phyloP scores from a whole-genome alignment of 768 basidiomycete species.

The Termitomyces titanicus region DNA sequence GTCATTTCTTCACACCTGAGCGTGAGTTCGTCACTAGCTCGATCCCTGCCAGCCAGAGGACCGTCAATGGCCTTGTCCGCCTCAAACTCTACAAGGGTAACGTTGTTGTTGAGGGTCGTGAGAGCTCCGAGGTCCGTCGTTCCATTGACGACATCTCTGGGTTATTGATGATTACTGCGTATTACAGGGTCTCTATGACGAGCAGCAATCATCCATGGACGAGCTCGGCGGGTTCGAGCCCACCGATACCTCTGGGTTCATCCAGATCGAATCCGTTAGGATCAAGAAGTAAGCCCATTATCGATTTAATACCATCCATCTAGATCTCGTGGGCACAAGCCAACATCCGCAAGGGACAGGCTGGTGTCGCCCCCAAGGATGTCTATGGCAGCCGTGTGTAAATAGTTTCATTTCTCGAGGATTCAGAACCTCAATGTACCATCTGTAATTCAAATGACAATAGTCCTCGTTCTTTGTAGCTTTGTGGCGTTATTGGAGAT shows the following conservation, averaged over 20 bases:
- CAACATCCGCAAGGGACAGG: constrained; percentile 81
- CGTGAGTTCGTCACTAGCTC: constrained; percentile 90
- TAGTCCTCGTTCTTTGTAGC: background rate
- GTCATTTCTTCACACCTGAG: constrained; percentile 99
- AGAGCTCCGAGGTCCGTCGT: constrained; percentile 70
- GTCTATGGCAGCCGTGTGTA: constrained; percentile 70
- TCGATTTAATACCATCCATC: background rate
- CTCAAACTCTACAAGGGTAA: constrained; percentile 96
- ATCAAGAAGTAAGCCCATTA: constrained; percentile 81
- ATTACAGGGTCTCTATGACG: constrained; percentile 86
- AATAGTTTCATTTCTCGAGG: background rate
- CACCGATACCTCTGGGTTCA: constrained; percentile 93
- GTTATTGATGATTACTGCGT: background rate
- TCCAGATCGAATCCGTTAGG: constrained; percentile 95
- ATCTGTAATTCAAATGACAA: background rate
- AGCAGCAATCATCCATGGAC: constrained; percentile 95
- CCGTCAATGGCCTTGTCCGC: constrained; percentile 90
- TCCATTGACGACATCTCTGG: background rate
- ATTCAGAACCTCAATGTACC: background rate
- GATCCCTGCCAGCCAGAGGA: constrained; percentile 92
- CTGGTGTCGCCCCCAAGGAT: constrained; percentile 71
- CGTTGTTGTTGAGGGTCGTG: constrained; percentile 88
- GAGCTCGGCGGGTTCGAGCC: constrained; percentile 98
- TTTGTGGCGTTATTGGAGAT: too few species aligned
- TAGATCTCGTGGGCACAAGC: constrained; percentile 67